A percentile compares a stretch with the other conserved stretches of the same genome.
These are phyloP conservation scores for Chlorella sp. DNA, from an alignment of 139 green algal genomes.

Conservation along the genomic window DNA sequence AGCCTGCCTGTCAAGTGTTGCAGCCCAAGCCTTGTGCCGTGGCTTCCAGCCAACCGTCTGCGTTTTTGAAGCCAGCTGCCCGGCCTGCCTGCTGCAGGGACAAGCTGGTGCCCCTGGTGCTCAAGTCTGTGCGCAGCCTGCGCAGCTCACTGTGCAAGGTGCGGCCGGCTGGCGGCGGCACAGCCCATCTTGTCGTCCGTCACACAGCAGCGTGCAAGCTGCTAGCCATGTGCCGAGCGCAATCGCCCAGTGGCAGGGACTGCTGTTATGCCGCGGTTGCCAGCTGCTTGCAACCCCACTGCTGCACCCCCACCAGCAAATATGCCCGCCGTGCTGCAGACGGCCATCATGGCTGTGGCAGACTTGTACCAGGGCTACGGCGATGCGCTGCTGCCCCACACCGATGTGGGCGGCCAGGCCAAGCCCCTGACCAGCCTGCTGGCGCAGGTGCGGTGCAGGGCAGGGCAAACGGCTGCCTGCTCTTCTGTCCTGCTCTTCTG, in stretches of 20 bases:
- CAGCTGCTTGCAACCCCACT: neutral
- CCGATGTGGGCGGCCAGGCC: constrained; percentile 49
- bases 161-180: neutral
- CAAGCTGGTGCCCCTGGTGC: constrained; percentile 40
- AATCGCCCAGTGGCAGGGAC: neutral
- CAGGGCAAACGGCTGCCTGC: too few relatives aligned
- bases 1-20: too few relatives aligned
- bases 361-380: constrained; percentile 53
- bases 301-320: too few relatives aligned
- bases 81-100: constrained; percentile 13
- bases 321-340: constrained; percentile 19
- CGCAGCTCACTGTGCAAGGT: constrained; percentile 69
- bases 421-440: constrained; percentile 59
- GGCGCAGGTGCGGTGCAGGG: constrained; percentile 51
- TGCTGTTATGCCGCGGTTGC: neutral
- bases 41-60: too few relatives aligned
- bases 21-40: too few relatives aligned
- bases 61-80: too few relatives aligned
- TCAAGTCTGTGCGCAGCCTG: constrained; percentile 63
- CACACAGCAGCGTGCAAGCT: neutral
- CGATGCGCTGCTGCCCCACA: constrained; percentile 39
- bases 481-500: neutral
- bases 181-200: too few relatives aligned
- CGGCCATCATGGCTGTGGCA: constrained; percentile 50
- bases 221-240: neutral